phyloP scores from a whole-genome alignment of 2,329 filamentous ascomycete species.

The Cryphonectria nitschkei region DNA sequence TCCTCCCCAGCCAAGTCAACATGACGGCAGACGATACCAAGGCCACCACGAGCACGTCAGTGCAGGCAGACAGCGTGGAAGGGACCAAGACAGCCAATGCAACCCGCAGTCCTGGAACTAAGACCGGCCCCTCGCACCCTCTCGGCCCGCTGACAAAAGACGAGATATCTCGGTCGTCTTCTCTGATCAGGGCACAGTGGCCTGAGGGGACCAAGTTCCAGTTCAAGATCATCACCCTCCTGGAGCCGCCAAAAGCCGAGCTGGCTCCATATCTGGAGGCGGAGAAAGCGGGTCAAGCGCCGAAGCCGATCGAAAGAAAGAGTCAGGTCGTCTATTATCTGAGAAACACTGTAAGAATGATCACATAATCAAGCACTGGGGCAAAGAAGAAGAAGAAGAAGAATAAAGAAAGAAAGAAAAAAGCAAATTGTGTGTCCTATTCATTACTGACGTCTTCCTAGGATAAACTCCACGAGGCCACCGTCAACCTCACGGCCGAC shows the following conservation, averaged over 20 bases:
- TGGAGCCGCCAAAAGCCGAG: slow-evolving; percentile 58
- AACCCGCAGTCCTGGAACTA: background rate
- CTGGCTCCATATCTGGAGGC: slow-evolving; percentile 55
- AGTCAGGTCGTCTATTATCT: slow-evolving; percentile 63
- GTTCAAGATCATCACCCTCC: slow-evolving; percentile 66
- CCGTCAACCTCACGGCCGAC: slow-evolving; percentile 53
- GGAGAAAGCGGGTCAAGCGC: slow-evolving; percentile 46
- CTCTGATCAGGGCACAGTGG: slow-evolving; percentile 57
- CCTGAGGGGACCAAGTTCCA: slow-evolving; percentile 58
- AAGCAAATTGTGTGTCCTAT: background rate
- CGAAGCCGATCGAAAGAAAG: slow-evolving; percentile 50
- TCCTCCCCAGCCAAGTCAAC: background rate
- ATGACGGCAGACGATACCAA: slow-evolving; percentile 26
- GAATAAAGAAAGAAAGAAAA: too few relatives aligned
- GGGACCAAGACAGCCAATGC: slow-evolving; percentile 11
- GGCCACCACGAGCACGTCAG: background rate
- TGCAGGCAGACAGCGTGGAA: slow-evolving; percentile 6
- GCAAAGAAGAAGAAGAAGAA: background rate
- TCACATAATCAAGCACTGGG: background rate
- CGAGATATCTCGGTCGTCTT: slow-evolving; percentile 58
- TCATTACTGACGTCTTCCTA: slow-evolving; percentile 33
- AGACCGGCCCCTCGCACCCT: slow-evolving; percentile 48
- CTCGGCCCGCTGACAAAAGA: slow-evolving; percentile 60
- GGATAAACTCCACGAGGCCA: slow-evolving; percentile 66
- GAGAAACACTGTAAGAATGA: slow-evolving; percentile 56